A percentile compares a stretch with the other conserved stretches of the same genome.
These are phyloP conservation scores for Pelagomonas calceolata DNA, from an alignment of 108 stramenopile genomes.

Conservation along the genomic window DNA sequence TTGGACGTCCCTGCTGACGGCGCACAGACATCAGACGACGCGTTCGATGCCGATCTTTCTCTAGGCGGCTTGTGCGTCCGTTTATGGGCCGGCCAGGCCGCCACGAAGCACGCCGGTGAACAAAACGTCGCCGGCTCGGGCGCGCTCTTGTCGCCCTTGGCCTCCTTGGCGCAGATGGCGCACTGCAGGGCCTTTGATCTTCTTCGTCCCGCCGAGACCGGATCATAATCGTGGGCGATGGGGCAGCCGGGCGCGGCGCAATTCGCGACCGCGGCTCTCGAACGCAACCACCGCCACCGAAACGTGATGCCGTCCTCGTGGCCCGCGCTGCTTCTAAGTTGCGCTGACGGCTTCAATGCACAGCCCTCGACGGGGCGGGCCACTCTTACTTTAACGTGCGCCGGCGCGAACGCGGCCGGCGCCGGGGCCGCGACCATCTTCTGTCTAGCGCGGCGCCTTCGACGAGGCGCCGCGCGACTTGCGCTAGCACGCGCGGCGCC, in stretches of 20 bases:
- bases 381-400: background rate
- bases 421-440: too few species aligned
- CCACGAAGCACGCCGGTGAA: background rate
- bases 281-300: background rate
- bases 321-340: background rate
- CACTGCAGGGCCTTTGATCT: background rate
- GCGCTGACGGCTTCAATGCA: background rate
- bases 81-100: background rate
- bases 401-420: too few species aligned
- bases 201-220: background rate
- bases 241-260: background rate
- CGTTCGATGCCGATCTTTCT: too few species aligned
- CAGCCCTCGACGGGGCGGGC: background rate
- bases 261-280: background rate
- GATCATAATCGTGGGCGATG: background rate
- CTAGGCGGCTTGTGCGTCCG: background rate
- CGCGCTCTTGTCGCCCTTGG: too few species aligned
- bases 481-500: too few species aligned
- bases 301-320: background rate
- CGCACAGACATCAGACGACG: too few species aligned
- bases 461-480: too few species aligned
- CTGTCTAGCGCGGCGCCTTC: too few species aligned
- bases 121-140: background rate
- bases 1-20: too few species aligned
- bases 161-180: background rate